Evolutionary conservation across 2,329 filamentous ascomycete genomes (phyloP).

Genomic region (Pseudogymnoascus sp.): DNA sequence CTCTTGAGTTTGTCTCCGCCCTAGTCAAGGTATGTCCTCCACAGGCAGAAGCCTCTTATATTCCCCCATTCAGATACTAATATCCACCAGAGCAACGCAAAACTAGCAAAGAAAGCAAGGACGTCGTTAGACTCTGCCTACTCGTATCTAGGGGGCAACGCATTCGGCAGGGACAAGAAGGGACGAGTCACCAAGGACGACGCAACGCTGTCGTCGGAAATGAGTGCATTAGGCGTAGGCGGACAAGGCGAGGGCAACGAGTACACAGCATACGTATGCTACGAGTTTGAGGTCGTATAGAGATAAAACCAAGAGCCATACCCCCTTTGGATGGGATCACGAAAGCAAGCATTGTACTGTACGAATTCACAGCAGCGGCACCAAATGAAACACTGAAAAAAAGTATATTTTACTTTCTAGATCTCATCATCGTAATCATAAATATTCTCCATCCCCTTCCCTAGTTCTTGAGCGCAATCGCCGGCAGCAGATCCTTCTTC

Average conservation of each 20-base stretch:
- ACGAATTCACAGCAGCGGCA: neutral
- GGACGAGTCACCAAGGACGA: conserved; percentile 89
- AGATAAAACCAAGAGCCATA: conserved; percentile 4
- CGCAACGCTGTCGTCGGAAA: conserved; percentile 66
- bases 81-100: conserved; percentile 62
- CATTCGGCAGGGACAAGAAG: conserved; percentile 88
- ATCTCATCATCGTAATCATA: conserved; percentile 4
- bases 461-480: conserved; percentile 18
- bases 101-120: conserved; percentile 71
- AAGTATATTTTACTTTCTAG: neutral
- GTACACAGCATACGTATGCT: conserved; percentile 96
- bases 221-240: conserved; percentile 65
- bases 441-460: neutral
- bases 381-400: neutral
- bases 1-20: conserved; percentile 79
- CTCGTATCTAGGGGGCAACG: conserved; percentile 89
- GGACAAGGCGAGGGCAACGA: conserved; percentile 62
- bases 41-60: neutral
- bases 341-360: conserved; percentile 2
- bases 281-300: conserved; percentile 72
- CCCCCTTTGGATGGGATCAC: conserved; percentile 2
- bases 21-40: conserved; percentile 64
- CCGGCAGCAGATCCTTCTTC: conserved; percentile 52
- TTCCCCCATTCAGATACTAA: conserved; percentile 15
- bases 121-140: conserved; percentile 73